These are phyloP conservation scores for Austropuccinia psidii DNA, from an alignment of 1,284 basidiomycete genomes.

Conservation along the genomic window DNA sequence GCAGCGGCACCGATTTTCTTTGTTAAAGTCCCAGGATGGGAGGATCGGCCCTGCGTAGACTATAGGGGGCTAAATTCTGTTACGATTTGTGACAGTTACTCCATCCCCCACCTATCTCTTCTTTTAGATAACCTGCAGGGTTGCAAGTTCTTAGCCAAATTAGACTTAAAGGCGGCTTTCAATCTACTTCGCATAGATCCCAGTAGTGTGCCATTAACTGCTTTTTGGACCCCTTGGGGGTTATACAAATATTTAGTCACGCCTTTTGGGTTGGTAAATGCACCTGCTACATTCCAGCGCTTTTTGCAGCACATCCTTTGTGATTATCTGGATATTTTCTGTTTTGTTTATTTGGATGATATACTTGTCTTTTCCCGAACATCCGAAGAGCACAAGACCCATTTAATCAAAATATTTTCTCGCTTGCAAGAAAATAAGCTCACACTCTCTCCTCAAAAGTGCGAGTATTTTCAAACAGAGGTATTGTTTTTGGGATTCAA, in stretches of 20 bases:
- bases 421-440: background rate
- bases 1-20: slow-evolving; percentile 7
- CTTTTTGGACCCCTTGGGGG: slow-evolving; percentile 15
- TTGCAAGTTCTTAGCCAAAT: slow-evolving; percentile 18
- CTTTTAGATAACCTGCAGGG: background rate
- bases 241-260: slow-evolving; percentile 10
- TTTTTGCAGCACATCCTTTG: slow-evolving; percentile 11
- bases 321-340: slow-evolving; percentile 8
- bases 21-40: background rate
- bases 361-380: slow-evolving; percentile 21
- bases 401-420: background rate
- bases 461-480: background rate
- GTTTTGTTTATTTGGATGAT: slow-evolving; percentile 28
- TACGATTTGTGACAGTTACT: slow-evolving; percentile 12
- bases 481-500: slow-evolving; percentile 16
- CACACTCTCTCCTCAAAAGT: background rate
- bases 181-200: slow-evolving; percentile 6
- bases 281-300: slow-evolving; percentile 8
- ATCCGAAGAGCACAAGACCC: background rate
- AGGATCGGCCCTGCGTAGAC: slow-evolving; percentile 16
- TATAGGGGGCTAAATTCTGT: slow-evolving; percentile 25
- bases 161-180: slow-evolving; percentile 20
- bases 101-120: background rate
- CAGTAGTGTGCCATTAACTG: background rate
- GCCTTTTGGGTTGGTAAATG: slow-evolving; percentile 15